Conservation (phyloP, 176 grass and related monocot species). For the Oryza punctata region DNA sequence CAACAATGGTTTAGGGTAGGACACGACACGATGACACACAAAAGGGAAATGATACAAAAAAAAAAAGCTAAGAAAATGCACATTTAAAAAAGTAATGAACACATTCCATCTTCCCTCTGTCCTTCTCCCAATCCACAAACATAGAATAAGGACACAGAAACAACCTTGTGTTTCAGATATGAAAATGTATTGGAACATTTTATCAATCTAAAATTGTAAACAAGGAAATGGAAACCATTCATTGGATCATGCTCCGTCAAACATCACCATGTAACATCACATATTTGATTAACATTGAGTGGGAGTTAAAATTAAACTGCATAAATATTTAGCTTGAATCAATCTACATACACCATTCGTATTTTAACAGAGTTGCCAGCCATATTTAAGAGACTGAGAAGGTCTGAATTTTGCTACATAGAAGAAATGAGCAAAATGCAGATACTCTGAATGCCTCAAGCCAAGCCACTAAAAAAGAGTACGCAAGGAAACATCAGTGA, state of each 20-base stretch:
- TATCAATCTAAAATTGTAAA: not conserved
- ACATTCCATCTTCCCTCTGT: not conserved
- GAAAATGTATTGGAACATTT: conserved; percentile 20
- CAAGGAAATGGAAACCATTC: not conserved
- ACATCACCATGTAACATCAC: not conserved
- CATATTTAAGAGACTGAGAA: not conserved
- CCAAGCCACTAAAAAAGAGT: not conserved
- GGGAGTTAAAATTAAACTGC: not conserved
- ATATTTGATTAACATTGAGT: not conserved
- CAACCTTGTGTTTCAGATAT: not conserved
- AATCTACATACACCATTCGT: not conserved
- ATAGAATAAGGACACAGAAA: not conserved
- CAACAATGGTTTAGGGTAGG: conserved; percentile 31
- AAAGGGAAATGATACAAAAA: not conserved
- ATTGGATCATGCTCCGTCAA: not conserved
- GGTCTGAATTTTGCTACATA: not conserved
- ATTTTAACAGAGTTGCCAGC: not conserved
- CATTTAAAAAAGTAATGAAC: not conserved
- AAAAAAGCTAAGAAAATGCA: not conserved
- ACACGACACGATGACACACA: not conserved
- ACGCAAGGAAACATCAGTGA: conserved; percentile 3
- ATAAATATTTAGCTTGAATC: not conserved
- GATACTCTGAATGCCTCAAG: not conserved
- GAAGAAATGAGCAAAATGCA: conserved; percentile 22
- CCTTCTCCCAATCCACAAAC: not conserved